phyloP scores from a whole-genome alignment of 352 stramenopile genomes.

The Pythium guiyangense region DNA sequence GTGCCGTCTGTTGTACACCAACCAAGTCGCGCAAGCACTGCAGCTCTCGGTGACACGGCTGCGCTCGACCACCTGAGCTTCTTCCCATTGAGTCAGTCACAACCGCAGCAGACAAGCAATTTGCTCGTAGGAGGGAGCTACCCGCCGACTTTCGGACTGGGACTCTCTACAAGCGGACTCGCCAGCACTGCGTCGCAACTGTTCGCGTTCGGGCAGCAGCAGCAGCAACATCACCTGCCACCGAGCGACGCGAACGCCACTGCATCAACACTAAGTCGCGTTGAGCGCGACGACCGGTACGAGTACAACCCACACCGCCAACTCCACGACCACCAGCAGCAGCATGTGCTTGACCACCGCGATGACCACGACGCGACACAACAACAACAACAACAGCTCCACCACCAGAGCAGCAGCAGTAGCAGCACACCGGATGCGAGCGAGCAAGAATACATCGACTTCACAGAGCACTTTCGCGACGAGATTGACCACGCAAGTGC shows the following conservation, averaged over 20 bases:
- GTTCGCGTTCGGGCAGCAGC: constrained; percentile 3
- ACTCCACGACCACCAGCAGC: constrained; percentile 5
- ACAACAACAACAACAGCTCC: too few relatives aligned
- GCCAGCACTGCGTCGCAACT: not conserved
- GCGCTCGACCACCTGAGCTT: not conserved
- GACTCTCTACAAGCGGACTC: not conserved
- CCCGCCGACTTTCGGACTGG: too few relatives aligned
- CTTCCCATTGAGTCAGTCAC: not conserved
- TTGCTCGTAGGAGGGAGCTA: not conserved
- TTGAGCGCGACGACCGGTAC: constrained; percentile 12
- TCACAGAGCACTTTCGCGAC: constrained; percentile 38
- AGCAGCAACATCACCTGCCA: not conserved
- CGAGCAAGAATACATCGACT: constrained; percentile 41
- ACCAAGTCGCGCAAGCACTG: constrained; percentile 9
- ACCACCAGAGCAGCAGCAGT: too few relatives aligned
- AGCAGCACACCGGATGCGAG: not conserved
- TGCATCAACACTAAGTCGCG: not conserved
- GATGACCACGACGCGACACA: not conserved
- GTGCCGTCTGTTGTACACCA: constrained; percentile 19
- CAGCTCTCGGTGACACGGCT: constrained; percentile 6
- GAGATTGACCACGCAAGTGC: constrained; percentile 22
- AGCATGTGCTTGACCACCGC: not conserved
- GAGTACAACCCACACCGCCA: constrained; percentile 23
- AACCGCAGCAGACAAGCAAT: not conserved
- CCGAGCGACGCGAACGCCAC: not conserved